Percentiles rank a stretch among this genome's conserved stretches.
Conservation (phyloP, 495 filamentous ascomycete genomes). For the Chaetomidium leptoderma region DNA sequence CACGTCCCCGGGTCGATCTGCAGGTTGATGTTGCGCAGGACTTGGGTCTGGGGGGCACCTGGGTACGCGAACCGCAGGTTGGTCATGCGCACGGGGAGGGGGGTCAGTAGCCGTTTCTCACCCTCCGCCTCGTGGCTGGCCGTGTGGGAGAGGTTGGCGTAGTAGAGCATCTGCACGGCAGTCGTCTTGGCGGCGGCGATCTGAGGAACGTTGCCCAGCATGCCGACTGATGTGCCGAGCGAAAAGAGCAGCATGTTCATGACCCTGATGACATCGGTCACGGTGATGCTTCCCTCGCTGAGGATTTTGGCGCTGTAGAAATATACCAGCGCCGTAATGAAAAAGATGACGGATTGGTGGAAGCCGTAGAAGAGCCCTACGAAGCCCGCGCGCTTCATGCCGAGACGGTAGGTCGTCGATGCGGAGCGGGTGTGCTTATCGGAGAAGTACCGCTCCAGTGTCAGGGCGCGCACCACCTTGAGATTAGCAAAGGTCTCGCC, state of each 20-base stretch:
- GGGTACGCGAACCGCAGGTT: conserved; percentile 68
- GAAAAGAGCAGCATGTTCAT: conserved; percentile 82
- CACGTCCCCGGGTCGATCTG: conserved; percentile 54
- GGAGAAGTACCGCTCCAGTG: conserved; percentile 71
- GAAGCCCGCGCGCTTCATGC: conserved; percentile 56
- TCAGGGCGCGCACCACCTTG: conserved; percentile 72
- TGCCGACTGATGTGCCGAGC: conserved; percentile 62
- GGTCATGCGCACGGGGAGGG: conserved; percentile 59
- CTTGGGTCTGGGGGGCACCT: conserved; percentile 44
- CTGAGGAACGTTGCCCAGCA: conserved; percentile 73
- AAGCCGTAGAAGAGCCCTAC: conserved; percentile 73
- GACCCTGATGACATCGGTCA: conserved; percentile 62
- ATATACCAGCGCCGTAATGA: conserved; percentile 76
- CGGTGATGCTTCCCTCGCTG: conserved; percentile 36
- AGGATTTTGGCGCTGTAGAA: conserved; percentile 72
- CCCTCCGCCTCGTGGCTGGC: conserved; percentile 61
- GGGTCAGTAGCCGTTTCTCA: conserved; percentile 39
- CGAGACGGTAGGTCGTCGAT: conserved; percentile 47
- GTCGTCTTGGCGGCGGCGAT: conserved; percentile 67
- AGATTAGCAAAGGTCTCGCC: conserved; percentile 80
- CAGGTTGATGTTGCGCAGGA: conserved; percentile 60
- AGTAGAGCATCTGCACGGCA: conserved; percentile 68
- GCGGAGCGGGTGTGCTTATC: conserved; percentile 56
- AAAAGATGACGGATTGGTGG: conserved; percentile 63
- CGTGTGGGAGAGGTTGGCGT: conserved; percentile 50